A percentile compares a stretch with the other conserved stretches of the same genome.
Conservation (phyloP, 257 asterid species). For the Echites panduratus region DNA sequence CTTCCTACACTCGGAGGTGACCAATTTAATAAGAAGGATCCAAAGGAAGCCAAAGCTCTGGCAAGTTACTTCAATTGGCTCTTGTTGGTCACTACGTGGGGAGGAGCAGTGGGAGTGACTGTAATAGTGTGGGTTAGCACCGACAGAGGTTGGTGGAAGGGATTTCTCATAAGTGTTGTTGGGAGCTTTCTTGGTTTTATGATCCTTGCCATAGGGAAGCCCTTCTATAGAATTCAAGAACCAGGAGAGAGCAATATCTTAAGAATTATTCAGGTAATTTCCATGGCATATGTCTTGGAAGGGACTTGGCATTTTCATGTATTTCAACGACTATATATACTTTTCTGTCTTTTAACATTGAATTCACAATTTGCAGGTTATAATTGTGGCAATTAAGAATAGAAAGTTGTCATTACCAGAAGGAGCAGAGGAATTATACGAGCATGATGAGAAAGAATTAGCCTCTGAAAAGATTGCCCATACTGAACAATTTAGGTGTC, state of each 20-base stretch:
- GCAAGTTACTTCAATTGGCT: slow-evolving; percentile 84
- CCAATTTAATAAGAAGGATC: slow-evolving; percentile 57
- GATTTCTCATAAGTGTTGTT: slow-evolving; percentile 51
- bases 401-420: slow-evolving; percentile 35
- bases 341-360: too few species aligned
- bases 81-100: slow-evolving; percentile 51
- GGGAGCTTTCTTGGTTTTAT: slow-evolving; percentile 36
- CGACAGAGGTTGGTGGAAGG: slow-evolving; percentile 71
- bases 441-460: slow-evolving; percentile 51
- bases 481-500: slow-evolving; percentile 63
- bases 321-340: too few species aligned
- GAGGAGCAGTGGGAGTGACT: slow-evolving; percentile 60
- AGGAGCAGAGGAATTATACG: slow-evolving; percentile 48
- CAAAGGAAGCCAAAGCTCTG: slow-evolving; percentile 58
- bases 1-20: slow-evolving; percentile 92
- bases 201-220: slow-evolving; percentile 42
- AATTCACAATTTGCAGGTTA: slow-evolving; percentile 33
- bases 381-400: slow-evolving; percentile 55
- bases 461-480: slow-evolving; percentile 42
- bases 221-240: slow-evolving; percentile 51
- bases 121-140: slow-evolving; percentile 67
- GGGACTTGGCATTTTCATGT: too few species aligned
- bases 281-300: too few species aligned
- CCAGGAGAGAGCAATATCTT: slow-evolving; percentile 65
- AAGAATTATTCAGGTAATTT: slow-evolving; percentile 48